Evolutionary conservation across 495 filamentous ascomycete genomes (phyloP), one percentile per base, ranked within the genome.

Genomic region (Talaromyces proteolyticus): DNA sequence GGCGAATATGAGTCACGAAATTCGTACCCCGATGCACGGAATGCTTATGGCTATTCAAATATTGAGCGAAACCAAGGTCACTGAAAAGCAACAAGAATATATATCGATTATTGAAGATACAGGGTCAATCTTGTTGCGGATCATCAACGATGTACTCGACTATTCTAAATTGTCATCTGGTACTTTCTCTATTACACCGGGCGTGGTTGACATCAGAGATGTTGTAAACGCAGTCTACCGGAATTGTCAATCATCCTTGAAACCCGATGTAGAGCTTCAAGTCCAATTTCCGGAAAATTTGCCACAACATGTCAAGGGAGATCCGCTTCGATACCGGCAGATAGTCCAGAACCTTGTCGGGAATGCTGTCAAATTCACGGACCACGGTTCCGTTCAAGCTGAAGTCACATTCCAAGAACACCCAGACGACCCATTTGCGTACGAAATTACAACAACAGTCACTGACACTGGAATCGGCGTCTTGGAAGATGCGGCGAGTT

Each of bases 71-170:
- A 88, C 80, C n/a, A 59, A 71, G 6, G 65, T 95, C 21, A 70
- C 76, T 36, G 66, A 76, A 2, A 84, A 91, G 42, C 87, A 92
- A 57, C 70, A 73, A 19, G 88, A 93, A 36, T 88, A 79, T 47
- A 80, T 86, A 0, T 82, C 87, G 38, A 89, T 89, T 52, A 84
- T 95, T 23, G 81, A 90, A 54, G 77, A 87, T 17, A 93, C 88
- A 0, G 89, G 84, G 0, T 89, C 90, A 46, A 79, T 84, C 2
- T 67, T 96, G n/a, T 66, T 96, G 17, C 87, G 86, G 3, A 85
- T 95, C 19, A 93, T 95, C 63, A 94, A 95, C 51, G 89, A 95
- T 55, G 91, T 93, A 34, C 70, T 95, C 3, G 90, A 94, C 60
- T 85, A 92, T 54, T 91, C 88, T 2, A 95, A 94, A 58, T 79